These are phyloP conservation scores for Pontederia paniculata DNA, from an alignment of 176 grass and related monocot species.

Conservation along the genomic window DNA sequence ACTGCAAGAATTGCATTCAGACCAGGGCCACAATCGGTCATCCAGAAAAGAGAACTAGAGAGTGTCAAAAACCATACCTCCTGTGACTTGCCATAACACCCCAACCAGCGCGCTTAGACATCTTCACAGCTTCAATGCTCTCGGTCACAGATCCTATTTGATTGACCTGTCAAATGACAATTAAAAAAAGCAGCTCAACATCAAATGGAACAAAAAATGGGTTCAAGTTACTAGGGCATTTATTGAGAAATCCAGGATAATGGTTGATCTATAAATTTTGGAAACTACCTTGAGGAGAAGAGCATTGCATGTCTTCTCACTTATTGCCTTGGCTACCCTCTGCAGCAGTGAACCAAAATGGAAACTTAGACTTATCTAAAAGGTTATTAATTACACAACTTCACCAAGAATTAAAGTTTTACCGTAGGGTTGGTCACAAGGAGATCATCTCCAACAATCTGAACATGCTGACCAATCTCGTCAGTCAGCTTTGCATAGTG, in stretches of 20 bases:
- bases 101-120: conserved; percentile 85
- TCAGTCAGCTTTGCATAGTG: conserved; percentile 78
- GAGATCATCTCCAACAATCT: conserved; percentile 95
- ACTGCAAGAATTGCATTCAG: conserved; percentile 22
- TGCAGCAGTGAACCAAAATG: conserved; percentile 20
- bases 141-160: conserved; percentile 92
- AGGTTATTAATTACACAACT: not conserved
- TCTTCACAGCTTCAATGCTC: conserved; percentile 89
- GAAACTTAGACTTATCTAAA: not conserved
- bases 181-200: not conserved
- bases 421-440: conserved; percentile 93
- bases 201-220: no score
- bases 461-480: conserved; percentile 69
- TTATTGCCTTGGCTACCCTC: conserved; percentile 92
- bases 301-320: conserved; percentile 77
- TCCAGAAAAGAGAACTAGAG: not conserved
- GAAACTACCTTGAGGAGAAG: conserved; percentile 78
- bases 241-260: no score
- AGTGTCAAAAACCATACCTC: conserved; percentile 32
- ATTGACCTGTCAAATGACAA: conserved; percentile 43
- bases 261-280: no score
- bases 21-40: not conserved
- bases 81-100: conserved; percentile 90
- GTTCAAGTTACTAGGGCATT: no score
- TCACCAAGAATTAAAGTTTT: conserved; percentile 6